phyloP scores from a whole-genome alignment of 2,329 filamentous ascomycete genomes.

The Colletotrichum filicis region DNA sequence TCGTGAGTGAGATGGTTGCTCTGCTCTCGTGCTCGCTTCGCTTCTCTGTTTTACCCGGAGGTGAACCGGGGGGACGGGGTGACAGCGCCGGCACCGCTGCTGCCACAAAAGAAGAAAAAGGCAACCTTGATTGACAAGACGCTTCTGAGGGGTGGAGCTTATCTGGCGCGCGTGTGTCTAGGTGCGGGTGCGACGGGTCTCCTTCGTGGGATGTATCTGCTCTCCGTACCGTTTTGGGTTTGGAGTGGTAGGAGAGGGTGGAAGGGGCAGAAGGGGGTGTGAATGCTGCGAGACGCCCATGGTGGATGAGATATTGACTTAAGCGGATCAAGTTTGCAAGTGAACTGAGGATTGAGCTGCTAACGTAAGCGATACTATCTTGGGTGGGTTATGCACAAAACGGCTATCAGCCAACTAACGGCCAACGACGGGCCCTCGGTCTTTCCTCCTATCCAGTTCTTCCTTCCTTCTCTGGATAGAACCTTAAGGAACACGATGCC shows the following conservation, averaged over 20 bases:
- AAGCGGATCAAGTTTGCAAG: not conserved
- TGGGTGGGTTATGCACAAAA: not conserved
- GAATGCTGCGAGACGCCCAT: slow-evolving; percentile 16
- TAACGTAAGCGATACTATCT: not conserved
- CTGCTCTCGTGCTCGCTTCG: not conserved
- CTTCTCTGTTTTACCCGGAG: slow-evolving; percentile 2
- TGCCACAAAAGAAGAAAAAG: not conserved
- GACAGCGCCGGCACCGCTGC: not conserved
- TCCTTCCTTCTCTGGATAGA: not conserved
- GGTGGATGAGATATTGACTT: slow-evolving; percentile 14
- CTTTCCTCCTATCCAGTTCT: too few species aligned
- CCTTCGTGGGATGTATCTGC: slow-evolving; percentile 26
- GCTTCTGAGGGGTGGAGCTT: slow-evolving; percentile 30
- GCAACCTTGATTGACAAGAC: not conserved
- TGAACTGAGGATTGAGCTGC: not conserved
- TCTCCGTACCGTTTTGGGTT: slow-evolving; percentile 30
- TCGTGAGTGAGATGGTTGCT: slow-evolving; percentile 7
- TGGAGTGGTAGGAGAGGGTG: slow-evolving; percentile 29
- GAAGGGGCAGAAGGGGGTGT: slow-evolving; percentile 28
- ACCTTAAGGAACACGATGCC: not conserved
- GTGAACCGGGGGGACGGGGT: slow-evolving; percentile 18
- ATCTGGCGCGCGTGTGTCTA: slow-evolving; percentile 11
- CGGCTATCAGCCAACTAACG: not conserved
- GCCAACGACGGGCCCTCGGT: not conserved
- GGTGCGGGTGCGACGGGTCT: slow-evolving; percentile 15